Evolutionary conservation across 139 green algal species (phyloP), one percentile per base, ranked within the genome.

Genomic region (Pleodorina starrii): DNA sequence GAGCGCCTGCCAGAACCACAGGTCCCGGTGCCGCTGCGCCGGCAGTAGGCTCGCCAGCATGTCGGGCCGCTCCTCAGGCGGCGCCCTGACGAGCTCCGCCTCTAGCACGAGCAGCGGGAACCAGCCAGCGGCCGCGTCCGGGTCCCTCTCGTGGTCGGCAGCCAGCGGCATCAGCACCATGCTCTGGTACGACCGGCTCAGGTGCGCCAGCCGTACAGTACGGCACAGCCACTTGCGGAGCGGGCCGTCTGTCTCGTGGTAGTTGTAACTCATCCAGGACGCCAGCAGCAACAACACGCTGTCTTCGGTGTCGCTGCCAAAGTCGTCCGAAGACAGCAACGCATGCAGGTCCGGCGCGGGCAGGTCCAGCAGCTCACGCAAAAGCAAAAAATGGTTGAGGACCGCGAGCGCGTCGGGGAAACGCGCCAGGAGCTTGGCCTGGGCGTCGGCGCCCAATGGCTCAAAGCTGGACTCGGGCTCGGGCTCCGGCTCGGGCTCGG

Each of bases 301-400:
- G 36, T 35, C 36, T 51, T 85, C 78, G 54, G 14, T 35, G 78
- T 85, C 78, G 36, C 51, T 85, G 35, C 51, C 54, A 51, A 85
- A 73, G 38, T 72, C 54, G 36, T 73, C 54, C 9, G 42, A 74
- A 32, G 36, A 5, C 78, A 85, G 50, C 78, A 85, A 38, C 21
- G 10, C 38, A 17, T 74, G 19, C 35, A 85, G 23, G 25, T 5
- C 54, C 36, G 27, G 19, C 6, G 54, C 36, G 36, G 78, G 78
- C 27, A 85, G 78, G 12, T 35, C 19, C 23, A 74, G 51, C 23
- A 57, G 16, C 36, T 73, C 36, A 19, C 51, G 1, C 7, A 16
- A 2, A 17, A 73, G 78, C 7, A 14, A 1, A 1, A 36, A 1
- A 16, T 17, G 11, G 35, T 73, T 73, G 17, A 73, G 54, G 23